Evolutionary conservation across 2,329 filamentous ascomycete genomes (phyloP).

Genomic region (Fonsecaea pugnacius): DNA sequence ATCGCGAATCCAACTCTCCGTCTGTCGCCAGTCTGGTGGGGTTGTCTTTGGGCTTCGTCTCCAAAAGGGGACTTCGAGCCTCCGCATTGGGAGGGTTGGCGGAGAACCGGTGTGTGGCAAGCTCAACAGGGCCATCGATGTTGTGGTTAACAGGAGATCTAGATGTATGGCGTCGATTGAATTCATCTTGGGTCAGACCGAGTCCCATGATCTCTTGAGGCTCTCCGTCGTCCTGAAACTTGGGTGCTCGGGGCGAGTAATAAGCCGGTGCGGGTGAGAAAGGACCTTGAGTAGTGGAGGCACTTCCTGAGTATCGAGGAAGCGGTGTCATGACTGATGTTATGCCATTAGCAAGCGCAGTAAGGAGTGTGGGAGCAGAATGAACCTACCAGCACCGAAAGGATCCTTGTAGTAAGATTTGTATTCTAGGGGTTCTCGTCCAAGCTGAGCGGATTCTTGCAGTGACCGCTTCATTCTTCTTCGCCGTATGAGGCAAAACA

Average conservation of each 20-base stretch:
- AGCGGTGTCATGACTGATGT: conserved; percentile 18
- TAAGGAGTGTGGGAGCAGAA: no score
- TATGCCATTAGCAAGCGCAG: not conserved
- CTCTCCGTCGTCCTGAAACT: conserved; percentile 18
- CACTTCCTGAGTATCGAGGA: conserved; percentile 15
- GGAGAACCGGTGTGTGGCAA: conserved; percentile 27
- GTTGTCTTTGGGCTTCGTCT: conserved; percentile 12
- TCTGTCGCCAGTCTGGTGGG: not conserved
- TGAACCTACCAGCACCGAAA: conserved; percentile 2
- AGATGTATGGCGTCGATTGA: conserved; percentile 24
- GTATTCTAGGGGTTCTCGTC: conserved; percentile 5
- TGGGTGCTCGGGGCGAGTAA: conserved; percentile 8
- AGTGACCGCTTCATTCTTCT: conserved; percentile 12
- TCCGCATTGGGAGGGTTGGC: conserved; percentile 8
- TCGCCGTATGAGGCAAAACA: conserved; percentile 20
- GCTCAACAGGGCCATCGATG: conserved; percentile 24
- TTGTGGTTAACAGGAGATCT: conserved; percentile 12
- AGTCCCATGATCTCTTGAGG: conserved; percentile 32
- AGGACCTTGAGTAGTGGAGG: conserved; percentile 7
- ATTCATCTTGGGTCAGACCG: conserved; percentile 26
- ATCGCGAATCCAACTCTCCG: conserved; percentile 6
- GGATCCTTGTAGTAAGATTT: conserved; percentile 20
- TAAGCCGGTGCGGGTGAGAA: conserved; percentile 26
- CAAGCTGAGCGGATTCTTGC: not conserved
- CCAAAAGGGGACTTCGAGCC: conserved; percentile 18